These are phyloP conservation scores for Trametes sp. DNA, from an alignment of 1,284 basidiomycete species.

Conservation along the genomic window DNA sequence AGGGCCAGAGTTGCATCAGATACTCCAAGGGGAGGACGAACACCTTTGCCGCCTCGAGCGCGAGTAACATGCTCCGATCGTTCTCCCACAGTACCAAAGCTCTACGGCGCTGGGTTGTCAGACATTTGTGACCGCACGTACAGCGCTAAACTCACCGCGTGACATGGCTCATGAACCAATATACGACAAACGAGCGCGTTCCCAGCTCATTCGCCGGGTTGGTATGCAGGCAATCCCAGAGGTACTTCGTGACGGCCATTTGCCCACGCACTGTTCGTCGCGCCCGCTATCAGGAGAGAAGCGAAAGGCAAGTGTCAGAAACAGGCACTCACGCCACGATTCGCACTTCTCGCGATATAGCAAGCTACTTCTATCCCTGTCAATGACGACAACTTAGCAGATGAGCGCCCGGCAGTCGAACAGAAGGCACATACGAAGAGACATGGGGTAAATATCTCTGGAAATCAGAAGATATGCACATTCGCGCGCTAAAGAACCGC, in stretches of 20 bases:
- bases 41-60: slow-evolving; percentile 68
- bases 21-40: slow-evolving; percentile 68
- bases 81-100: slow-evolving; percentile 64
- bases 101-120: slow-evolving; percentile 40
- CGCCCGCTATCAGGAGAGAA: not conserved
- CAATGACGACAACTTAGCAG: slow-evolving; percentile 5
- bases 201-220: slow-evolving; percentile 62
- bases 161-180: slow-evolving; percentile 80
- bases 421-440: slow-evolving; percentile 52
- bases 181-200: slow-evolving; percentile 68
- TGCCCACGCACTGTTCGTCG: slow-evolving; percentile 62
- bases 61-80: slow-evolving; percentile 64
- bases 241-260: slow-evolving; percentile 59
- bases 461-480: slow-evolving; percentile 74
- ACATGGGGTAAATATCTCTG: slow-evolving; percentile 66
- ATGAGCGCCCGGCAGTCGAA: not conserved
- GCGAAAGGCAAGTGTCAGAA: slow-evolving; percentile 4
- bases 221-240: slow-evolving; percentile 63
- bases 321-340: slow-evolving; percentile 68
- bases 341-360: slow-evolving; percentile 68
- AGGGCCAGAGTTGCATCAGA: slow-evolving; percentile 71
- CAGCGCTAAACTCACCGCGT: slow-evolving; percentile 51
- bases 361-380: slow-evolving; percentile 55
- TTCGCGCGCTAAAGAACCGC: slow-evolving; percentile 56
- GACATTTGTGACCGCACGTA: not conserved